Base-by-base conservation (phyloP, 345 rosid species). In the Psidium guajava region DNA sequence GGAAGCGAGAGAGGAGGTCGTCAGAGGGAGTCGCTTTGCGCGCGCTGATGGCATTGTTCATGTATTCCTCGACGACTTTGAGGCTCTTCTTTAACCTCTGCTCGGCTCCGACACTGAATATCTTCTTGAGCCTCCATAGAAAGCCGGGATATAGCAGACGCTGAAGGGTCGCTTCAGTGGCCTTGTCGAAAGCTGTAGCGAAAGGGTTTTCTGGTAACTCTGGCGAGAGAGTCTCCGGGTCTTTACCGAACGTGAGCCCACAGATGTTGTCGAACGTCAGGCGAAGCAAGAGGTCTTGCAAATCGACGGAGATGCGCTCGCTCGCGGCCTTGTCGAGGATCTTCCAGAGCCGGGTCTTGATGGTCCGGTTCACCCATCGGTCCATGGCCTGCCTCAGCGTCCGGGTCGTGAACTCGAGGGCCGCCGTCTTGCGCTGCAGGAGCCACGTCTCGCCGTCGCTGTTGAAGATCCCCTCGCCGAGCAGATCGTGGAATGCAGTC, bases 381-480 rank as follows among this genome's bases (percentile, higher is more conserved):
- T 93, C 93, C 99, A 96, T 96, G 77, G 99, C 99, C 87, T 94
- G 99, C 86, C 98, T 89, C 58, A 96, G 85, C 40, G 98, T 94
- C 85, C 98, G 84, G 0, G 99, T 95, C 0, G 99, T 95, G 88
- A 96, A 96, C 93, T 96, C 99, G 7, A 95, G 93, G 16, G 98
- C 98, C 2, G 98, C 99, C 1, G 96, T 94, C 86, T 96, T 96
- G 24, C 99, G 93, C 84, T 96, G 99, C 47, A 95, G 93, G 10
- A 95, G 94, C 99, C 99, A 96, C 2, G 96, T 94, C 25, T 96
- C 98, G 13, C 99, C 99, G 47, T 96, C 99, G 84, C 94, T 93
- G 85, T 95, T 95, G 87, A 96, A 96, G 85, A 96, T 96, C 74
- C 99, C 98, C 64, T 95, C 93, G 53, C 98, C 99, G 28, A 96